Evolutionary conservation across 768 basidiomycete genomes (phyloP), one percentile per base, ranked within the genome.

Genomic region (Collybia nuda): DNA sequence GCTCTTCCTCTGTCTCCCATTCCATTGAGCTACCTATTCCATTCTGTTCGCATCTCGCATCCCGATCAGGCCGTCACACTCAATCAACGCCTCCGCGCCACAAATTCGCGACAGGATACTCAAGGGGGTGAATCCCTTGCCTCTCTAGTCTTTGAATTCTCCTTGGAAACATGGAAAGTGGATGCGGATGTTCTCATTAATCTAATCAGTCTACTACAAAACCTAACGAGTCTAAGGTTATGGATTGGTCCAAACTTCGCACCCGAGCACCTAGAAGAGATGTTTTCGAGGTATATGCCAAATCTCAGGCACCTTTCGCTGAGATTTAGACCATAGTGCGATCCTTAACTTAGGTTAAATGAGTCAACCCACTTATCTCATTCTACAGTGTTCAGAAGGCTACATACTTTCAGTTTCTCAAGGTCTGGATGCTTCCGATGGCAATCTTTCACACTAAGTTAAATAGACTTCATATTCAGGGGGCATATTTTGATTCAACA

Each of bases 271-370:
- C 64, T 94, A 44, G 84, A 86, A 54, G 85, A 86, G 44, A 73
- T 93, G 42, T 67, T 77, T 41, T 62, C 72, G 48, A 66, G 71
- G 23, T 81, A 84, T 4, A 69, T 79, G 46, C 59, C 65, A 11
- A 59, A 55, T 0, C 57, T 96, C 54, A 56, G 66, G 32, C 72
- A 72, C 54, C 68, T 95, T 14, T 78, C 82, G 3, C 62, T 96
- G 46, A 71, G 87, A 52, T 95, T 96, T 67, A 78, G 86, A 48
- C 93, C 93, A 3, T 95, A 94, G 86, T 90, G 62, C 69, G 87
- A 68, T 12, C 1, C 23, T 11, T 5, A 40, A n/a, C n/a, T 15
- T 32, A 32, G 9, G 14, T 35, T 8, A 23, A 19, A 19, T 37
- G 45, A 26, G 23, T 26, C 19, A 50, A 29, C 3, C 19, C 15